These are phyloP conservation scores for Pythium inflatum DNA, from an alignment of 352 stramenopile genomes.

Conservation along the genomic window DNA sequence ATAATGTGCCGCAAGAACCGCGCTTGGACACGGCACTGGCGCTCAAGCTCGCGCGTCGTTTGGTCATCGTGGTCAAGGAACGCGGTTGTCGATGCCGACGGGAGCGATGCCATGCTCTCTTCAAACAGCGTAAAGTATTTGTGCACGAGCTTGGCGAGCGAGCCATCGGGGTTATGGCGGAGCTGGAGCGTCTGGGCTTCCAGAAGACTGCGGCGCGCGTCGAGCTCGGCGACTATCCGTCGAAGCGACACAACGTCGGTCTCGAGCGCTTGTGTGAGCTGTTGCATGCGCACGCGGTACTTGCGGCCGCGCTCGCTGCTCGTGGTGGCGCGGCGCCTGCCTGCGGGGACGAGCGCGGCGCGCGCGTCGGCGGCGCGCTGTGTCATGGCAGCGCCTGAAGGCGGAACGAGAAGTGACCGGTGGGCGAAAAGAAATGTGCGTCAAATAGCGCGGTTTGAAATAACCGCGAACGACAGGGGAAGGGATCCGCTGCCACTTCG, in stretches of 20 bases:
- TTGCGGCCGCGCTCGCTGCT: conserved; percentile 27
- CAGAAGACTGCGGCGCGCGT: conserved; percentile 4
- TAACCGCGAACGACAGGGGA: too few relatives aligned
- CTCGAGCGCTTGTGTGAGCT: conserved; percentile 39
- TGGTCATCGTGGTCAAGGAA: conserved; percentile 3
- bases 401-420: too few relatives aligned
- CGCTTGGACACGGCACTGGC: conserved; percentile 6
- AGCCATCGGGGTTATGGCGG: conserved; percentile 20
- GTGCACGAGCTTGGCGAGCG: conserved; percentile 26
- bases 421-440: too few relatives aligned
- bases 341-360: not conserved
- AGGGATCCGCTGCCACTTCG: too few relatives aligned
- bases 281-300: conserved; percentile 34
- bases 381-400: too few relatives aligned
- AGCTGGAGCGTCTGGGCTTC: conserved; percentile 16
- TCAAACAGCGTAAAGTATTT: conserved; percentile 30
- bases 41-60: conserved; percentile 1
- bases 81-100: not conserved
- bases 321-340: not conserved
- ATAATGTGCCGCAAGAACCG: conserved; percentile 20
- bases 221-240: conserved; percentile 17
- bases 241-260: conserved; percentile 37
- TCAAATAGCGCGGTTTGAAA: too few relatives aligned
- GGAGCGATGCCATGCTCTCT: conserved; percentile 18
- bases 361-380: not conserved